These are phyloP conservation scores for Lupinus albus DNA, from an alignment of 306 rosid species.

Conservation along the genomic window DNA sequence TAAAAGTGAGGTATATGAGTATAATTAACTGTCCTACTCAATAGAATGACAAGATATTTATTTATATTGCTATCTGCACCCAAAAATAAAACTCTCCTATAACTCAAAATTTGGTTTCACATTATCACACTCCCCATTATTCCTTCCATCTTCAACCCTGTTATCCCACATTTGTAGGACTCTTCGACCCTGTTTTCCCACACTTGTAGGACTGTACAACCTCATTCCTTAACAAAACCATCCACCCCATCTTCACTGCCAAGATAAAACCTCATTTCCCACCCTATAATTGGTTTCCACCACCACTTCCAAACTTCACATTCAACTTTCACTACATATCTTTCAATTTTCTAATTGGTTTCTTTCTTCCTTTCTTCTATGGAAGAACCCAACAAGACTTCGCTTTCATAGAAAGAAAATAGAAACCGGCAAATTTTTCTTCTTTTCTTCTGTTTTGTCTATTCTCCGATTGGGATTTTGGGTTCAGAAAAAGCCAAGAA, in stretches of 20 bases:
- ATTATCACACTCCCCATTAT: not conserved
- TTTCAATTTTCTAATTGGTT: no score
- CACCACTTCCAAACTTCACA: not conserved
- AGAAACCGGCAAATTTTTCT: not conserved
- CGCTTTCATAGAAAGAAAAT: not conserved
- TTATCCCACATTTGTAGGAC: slow-evolving; percentile 37
- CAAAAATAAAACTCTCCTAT: no score
- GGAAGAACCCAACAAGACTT: not conserved
- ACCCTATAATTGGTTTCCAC: slow-evolving; percentile 17
- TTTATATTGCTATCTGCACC: no score
- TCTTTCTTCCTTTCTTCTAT: not conserved
- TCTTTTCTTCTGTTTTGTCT: no score
- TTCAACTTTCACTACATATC: no score
- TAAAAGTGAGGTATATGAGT: no score
- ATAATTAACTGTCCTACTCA: no score
- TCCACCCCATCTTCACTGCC: not conserved
- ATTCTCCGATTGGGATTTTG: no score
- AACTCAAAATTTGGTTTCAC: not conserved
- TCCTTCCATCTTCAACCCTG: not conserved
- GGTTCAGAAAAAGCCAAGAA: not conserved
- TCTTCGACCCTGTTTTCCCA: no score
- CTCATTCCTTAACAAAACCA: not conserved
- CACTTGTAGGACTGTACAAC: slow-evolving; percentile 31
- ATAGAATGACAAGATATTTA: no score
- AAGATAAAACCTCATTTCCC: not conserved